Base-by-base conservation (phyloP, 148 eudicot species). In the Rhododendron mucronatum region DNA sequence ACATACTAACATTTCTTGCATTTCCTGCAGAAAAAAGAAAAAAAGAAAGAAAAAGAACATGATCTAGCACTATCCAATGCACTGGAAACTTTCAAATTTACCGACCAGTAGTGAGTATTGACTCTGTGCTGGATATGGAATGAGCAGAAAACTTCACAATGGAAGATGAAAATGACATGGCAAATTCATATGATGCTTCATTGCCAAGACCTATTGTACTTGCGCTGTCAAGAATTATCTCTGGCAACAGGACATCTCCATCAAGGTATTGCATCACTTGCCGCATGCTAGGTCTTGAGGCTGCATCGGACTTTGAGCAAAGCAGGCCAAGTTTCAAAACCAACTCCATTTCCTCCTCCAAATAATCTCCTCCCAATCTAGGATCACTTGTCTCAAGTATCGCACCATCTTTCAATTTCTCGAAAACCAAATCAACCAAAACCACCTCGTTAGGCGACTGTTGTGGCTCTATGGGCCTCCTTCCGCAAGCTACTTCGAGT, bases 401-500 rank as follows among this genome's bases (percentile, higher is more conserved):
- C 20, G 13, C 82, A 74, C 91, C 91, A 20, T 45, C 84, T 57
- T 82, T 82, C 91, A 88, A 89, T 7, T 79, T 78, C 41, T 57
- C 89, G 39, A 88, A 88, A 61, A 91, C 92, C 86, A 74, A 82
- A 11, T 91, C 91, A 33, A 87, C 82, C 85, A 89, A 76, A 71
- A 86, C 59, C 33, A 8, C 74, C n/a, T 83, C 88, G 33, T 33
- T 80, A 23, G 69, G 48, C 33, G 78, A 23, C 33, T 59, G 82
- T 20, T 77, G 86, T 53, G 53, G 81, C 45, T 73, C 75, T 26
- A 88, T 86, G 8, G 92, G 92, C 59, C 89, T 86, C 85, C 86
- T 88, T 5, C 92, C 92, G 81, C 91, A 89, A 28, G 87, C 87
- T 37, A 89, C 87, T 85, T 91, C 91, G 1, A 91, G 89, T 37